Conservation (phyloP, 371 early-diverging fungal genomes). For the Dinochytrium kinnereticum region DNA sequence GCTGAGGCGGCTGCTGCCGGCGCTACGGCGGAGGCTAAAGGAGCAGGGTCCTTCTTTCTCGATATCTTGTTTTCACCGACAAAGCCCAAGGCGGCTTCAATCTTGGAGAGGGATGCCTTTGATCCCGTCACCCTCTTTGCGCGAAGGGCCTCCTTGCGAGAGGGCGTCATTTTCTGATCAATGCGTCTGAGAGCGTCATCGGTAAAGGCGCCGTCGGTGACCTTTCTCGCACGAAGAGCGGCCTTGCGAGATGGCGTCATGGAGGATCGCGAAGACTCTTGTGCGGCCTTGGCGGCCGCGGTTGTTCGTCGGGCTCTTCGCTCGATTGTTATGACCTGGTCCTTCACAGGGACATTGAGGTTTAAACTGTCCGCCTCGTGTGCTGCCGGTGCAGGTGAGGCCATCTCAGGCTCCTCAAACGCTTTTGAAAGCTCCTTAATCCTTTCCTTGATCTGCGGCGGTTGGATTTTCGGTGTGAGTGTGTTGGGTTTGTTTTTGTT, state of each 20-base stretch:
- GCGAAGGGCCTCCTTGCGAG: slow-evolving; percentile 10
- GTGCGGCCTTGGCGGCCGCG: neutral
- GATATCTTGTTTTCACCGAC: neutral
- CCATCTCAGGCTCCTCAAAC: neutral
- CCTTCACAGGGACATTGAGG: neutral
- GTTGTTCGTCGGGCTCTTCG: neutral
- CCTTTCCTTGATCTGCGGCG: neutral
- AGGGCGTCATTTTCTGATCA: neutral
- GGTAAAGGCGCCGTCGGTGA: neutral
- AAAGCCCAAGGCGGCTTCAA: neutral
- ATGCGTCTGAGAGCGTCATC: neutral
- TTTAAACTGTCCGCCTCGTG: neutral
- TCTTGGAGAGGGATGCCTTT: neutral
- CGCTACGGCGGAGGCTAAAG: too few relatives aligned
- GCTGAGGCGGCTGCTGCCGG: too few relatives aligned
- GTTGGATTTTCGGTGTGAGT: too few relatives aligned
- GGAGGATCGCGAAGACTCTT: neutral
- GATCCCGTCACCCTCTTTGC: slow-evolving; percentile 12
- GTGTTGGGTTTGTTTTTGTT: too few relatives aligned
- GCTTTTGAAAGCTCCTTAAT: neutral
- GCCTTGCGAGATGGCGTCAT: slow-evolving; percentile 9
- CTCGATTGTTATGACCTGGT: neutral
- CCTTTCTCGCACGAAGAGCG: neutral
- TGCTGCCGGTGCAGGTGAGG: neutral
- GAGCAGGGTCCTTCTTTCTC: too few relatives aligned